Evolutionary conservation across 495 filamentous ascomycete species (phyloP).

Genomic region (Podospora pseudoanserina): DNA sequence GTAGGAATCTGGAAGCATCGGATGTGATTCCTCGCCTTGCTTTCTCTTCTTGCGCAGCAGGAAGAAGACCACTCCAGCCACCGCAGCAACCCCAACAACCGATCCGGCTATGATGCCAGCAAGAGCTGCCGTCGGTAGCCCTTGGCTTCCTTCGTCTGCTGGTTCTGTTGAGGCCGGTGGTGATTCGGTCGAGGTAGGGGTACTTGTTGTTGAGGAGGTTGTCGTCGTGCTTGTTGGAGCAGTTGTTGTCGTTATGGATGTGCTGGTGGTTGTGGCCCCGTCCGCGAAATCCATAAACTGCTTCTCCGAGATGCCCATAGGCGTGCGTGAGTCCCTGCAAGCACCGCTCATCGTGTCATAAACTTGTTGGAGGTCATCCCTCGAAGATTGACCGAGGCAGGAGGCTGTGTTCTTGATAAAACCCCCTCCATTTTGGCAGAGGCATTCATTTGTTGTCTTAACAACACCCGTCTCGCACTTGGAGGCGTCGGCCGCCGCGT

Average conservation of each 20-base stretch:
- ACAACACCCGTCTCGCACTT: conserved; percentile 33
- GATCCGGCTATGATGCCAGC: conserved; percentile 30
- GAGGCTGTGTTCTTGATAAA: conserved; percentile 42
- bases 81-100: conserved; percentile 22
- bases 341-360: conserved; percentile 36
- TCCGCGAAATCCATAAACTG: conserved; percentile 28
- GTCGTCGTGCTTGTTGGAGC: conserved; percentile 9
- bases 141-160: not conserved
- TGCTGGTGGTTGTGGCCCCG: conserved; percentile 15
- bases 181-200: conserved; percentile 7
- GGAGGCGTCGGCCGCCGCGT: conserved; percentile 31
- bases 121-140: conserved; percentile 22
- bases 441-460: conserved; percentile 37
- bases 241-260: conserved; percentile 11
- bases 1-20: conserved; percentile 28
- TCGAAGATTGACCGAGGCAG: conserved; percentile 36
- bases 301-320: conserved; percentile 26
- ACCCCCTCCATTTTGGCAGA: conserved; percentile 43
- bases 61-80: conserved; percentile 22
- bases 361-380: conserved; percentile 30
- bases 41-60: conserved; percentile 25
- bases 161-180: not conserved
- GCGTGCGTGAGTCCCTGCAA: conserved; percentile 31
- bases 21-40: conserved; percentile 31
- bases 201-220: conserved; percentile 4